phyloP scores from a whole-genome alignment of 306 rosid genomes.

The Inga oerstediana region DNA sequence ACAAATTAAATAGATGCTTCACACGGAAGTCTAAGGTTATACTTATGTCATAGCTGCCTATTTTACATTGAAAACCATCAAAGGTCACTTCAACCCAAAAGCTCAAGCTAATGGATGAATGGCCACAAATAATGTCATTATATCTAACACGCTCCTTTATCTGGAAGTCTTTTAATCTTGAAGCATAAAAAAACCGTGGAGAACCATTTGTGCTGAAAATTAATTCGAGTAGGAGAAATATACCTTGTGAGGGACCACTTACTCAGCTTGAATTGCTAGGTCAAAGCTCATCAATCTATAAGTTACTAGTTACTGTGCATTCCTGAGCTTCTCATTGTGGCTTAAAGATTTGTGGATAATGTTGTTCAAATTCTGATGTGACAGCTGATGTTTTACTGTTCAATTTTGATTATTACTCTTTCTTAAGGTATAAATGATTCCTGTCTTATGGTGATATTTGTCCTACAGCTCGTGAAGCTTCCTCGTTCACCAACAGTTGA shows the following conservation, averaged over 20 bases:
- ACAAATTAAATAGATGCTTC: slow-evolving; percentile 13
- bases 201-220: neutral
- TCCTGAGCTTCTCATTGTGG: slow-evolving; percentile 11
- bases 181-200: neutral
- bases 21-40: slow-evolving; percentile 6
- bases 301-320: neutral
- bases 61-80: neutral
- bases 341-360: slow-evolving; percentile 20
- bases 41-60: slow-evolving; percentile 1
- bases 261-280: neutral
- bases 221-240: neutral
- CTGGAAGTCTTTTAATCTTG: neutral
- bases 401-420: neutral
- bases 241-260: neutral
- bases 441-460: slow-evolving; percentile 32
- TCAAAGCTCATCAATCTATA: neutral
- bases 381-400: slow-evolving; percentile 11
- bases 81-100: neutral
- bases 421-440: slow-evolving; percentile 6
- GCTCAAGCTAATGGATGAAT: neutral
- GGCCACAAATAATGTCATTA: neutral
- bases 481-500: slow-evolving; percentile 98
- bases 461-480: slow-evolving; percentile 85
- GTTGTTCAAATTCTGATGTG: slow-evolving; percentile 26
- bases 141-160: neutral